phyloP scores from a whole-genome alignment of 345 rosid genomes.

The Angophora floribunda region DNA sequence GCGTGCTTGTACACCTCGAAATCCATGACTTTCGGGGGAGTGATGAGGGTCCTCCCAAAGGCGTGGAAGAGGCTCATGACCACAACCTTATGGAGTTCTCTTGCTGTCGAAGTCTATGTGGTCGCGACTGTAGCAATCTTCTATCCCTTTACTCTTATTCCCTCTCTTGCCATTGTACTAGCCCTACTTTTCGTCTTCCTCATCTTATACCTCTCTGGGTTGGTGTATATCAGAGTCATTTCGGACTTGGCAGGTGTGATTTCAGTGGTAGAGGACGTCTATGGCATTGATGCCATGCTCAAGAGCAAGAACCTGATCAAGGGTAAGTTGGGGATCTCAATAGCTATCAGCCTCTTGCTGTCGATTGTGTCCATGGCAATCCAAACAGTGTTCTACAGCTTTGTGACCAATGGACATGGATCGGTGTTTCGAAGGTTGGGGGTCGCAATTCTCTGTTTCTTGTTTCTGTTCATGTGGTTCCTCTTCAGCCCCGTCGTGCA shows the following conservation, averaged over 20 bases:
- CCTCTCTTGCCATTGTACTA: neutral
- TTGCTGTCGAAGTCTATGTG: slow-evolving; percentile 9
- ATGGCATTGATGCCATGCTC: slow-evolving; percentile 33
- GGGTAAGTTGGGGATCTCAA: slow-evolving; percentile 25
- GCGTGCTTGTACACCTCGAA: slow-evolving; percentile 29
- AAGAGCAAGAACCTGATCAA: slow-evolving; percentile 28
- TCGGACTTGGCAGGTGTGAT: slow-evolving; percentile 43
- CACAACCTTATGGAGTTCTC: slow-evolving; percentile 25
- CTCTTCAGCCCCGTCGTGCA: slow-evolving; percentile 29
- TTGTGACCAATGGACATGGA: neutral
- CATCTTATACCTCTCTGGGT: slow-evolving; percentile 5
- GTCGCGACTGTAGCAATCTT: neutral
- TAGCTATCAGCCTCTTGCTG: slow-evolving; percentile 11
- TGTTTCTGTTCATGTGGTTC: slow-evolving; percentile 13
- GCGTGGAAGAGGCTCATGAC: slow-evolving; percentile 43
- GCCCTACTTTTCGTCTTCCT: neutral
- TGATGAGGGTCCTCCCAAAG: slow-evolving; percentile 29
- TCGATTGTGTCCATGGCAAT: neutral
- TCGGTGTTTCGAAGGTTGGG: slow-evolving; percentile 3
- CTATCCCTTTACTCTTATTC: neutral
- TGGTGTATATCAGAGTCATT: slow-evolving; percentile 23
- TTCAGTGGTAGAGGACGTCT: slow-evolving; percentile 35
- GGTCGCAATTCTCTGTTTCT: slow-evolving; percentile 20
- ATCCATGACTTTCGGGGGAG: slow-evolving; percentile 19
- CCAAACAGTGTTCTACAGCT: neutral